Base-by-base conservation (phyloP, 2,329 filamentous ascomycete genomes). In the Ophiostoma angusticollis region DNA sequence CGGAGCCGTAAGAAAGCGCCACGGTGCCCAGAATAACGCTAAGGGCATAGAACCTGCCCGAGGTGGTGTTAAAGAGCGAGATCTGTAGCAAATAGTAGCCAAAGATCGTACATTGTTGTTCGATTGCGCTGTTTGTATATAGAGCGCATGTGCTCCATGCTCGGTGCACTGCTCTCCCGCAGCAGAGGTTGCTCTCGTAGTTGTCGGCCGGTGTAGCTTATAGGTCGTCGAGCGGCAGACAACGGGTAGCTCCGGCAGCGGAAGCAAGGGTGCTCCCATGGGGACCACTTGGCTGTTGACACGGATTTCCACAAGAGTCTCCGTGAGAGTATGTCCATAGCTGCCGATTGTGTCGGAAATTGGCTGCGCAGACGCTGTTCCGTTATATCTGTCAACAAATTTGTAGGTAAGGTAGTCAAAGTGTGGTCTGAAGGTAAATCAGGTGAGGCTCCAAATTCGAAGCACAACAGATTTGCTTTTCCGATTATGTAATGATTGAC, bases 1-100 rank as follows among this genome's bases (percentile, higher is more conserved):
- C 84, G 9, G 81, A 85, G 49, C 83, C 83, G 54, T 91, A 91
- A 2, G 82, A 81, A 25, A 91, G 63, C 4, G 82, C 82, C 16
- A 86, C 78, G 5, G 83, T 87, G 40, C 80, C 83, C 37, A 91
- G 62, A 42, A 89, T 85, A 45, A 84, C 65, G 55, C 80, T 85
- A 46, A 87, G 59, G 12, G 78, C 74, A 56, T 89, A 91, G 62
- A 43, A 40, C 44, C 49, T 49, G 19, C 6, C 9, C n/a, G n/a
- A n/a, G n/a, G n/a, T n/a, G n/a, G n/a, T n/a, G n/a, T n/a, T n/a
- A n/a, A n/a, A n/a, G n/a, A n/a, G n/a, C n/a, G n/a, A n/a, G n/a
- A n/a, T n/a, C n/a, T n/a, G n/a, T n/a, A n/a, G n/a, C n/a, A n/a
- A n/a, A n/a, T n/a, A n/a, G n/a, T n/a, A n/a, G n/a, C n/a, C n/a